These are phyloP conservation scores for Stagonosporopsis chrysanthemi DNA, from an alignment of 2,329 filamentous ascomycete genomes.

Conservation along the genomic window DNA sequence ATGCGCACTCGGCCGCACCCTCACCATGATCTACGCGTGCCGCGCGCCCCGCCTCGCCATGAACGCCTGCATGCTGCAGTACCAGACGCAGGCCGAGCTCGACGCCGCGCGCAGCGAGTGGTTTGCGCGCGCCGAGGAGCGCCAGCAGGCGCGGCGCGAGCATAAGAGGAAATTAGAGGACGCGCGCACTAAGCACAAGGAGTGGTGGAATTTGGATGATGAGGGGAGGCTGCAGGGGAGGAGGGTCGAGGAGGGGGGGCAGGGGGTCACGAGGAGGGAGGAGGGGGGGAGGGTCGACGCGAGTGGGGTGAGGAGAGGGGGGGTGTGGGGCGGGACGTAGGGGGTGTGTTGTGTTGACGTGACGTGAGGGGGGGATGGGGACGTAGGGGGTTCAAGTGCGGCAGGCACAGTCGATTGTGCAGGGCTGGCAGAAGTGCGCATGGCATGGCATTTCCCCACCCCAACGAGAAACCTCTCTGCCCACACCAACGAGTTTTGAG, in stretches of 20 bases:
- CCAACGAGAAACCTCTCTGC: too few species aligned
- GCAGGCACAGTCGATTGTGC: too few species aligned
- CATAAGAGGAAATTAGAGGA: slow-evolving; percentile 56
- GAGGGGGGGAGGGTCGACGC: slow-evolving; percentile 33
- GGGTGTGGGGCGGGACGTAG: slow-evolving; percentile 17
- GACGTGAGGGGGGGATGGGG: too few species aligned
- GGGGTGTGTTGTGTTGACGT: not conserved
- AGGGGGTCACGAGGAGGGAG: slow-evolving; percentile 18
- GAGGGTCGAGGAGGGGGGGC: slow-evolving; percentile 19
- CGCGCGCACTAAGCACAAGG: slow-evolving; percentile 56
- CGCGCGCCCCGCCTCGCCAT: slow-evolving; percentile 79
- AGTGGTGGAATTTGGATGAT: slow-evolving; percentile 60
- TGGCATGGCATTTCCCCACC: too few species aligned
- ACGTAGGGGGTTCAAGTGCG: too few species aligned
- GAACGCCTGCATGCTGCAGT: slow-evolving; percentile 91
- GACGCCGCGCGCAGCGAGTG: slow-evolving; percentile 92
- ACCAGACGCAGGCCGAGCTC: slow-evolving; percentile 84
- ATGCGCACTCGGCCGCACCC: slow-evolving; percentile 84
- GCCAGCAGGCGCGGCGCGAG: slow-evolving; percentile 71
- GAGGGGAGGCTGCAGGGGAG: slow-evolving; percentile 41
- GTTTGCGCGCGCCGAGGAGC: slow-evolving; percentile 79
- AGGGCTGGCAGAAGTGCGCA: too few species aligned
- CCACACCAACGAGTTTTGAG: too few species aligned
- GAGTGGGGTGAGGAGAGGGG: slow-evolving; percentile 29
- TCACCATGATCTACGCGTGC: slow-evolving; percentile 88